A percentile compares a stretch with the other conserved stretches of the same genome.
Conservation (phyloP, 2,329 filamentous ascomycete genomes). For the Biscogniauxia marginata region DNA sequence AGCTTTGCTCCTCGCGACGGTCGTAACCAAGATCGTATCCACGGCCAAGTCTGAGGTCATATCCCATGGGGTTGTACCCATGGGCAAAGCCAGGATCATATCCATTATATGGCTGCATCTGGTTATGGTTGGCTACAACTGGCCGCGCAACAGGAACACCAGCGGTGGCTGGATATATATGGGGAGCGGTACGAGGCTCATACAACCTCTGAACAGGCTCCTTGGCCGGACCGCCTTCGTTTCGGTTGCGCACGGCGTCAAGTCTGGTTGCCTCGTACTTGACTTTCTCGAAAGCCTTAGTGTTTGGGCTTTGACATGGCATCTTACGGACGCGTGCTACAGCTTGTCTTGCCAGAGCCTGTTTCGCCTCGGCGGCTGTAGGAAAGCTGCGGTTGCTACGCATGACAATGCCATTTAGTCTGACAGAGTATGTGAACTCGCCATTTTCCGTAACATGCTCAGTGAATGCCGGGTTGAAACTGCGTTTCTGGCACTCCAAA, state of each 20-base stretch:
- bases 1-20: conserved; percentile 11
- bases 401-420: conserved; percentile 15
- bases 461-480: conserved; percentile 29
- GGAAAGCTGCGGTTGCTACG: conserved; percentile 8
- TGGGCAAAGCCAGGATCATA: not conserved
- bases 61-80: not conserved
- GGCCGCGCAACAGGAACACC: not conserved
- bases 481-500: conserved; percentile 27
- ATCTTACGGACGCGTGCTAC: conserved; percentile 6
- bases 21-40: not conserved
- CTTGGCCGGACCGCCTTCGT: not conserved
- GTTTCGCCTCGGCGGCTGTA: conserved; percentile 22
- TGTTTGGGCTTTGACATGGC: not conserved
- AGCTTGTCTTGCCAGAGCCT: conserved; percentile 11
- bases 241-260: not conserved
- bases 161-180: not conserved
- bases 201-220: not conserved
- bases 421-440: conserved; percentile 21
- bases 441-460: conserved; percentile 13
- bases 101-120: not conserved
- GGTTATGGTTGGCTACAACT: not conserved
- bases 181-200: not conserved
- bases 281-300: not conserved
- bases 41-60: not conserved
- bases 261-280: not conserved